phyloP scores from a whole-genome alignment of 1,139 yeast species.

The Suhomyces maxii region DNA sequence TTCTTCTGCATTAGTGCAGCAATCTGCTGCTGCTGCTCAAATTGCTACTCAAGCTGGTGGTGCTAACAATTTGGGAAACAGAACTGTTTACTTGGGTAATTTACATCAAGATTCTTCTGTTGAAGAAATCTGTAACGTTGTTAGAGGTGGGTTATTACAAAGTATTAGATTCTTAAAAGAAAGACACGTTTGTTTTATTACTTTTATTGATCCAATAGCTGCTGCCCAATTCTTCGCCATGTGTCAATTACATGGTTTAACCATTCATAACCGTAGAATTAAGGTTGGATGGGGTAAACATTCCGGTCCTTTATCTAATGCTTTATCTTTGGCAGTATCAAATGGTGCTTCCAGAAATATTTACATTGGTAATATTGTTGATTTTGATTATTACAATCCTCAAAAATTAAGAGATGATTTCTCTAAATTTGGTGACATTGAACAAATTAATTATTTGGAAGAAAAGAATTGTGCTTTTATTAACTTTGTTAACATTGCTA shows the following conservation, averaged over 20 bases:
- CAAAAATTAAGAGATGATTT: slow-evolving; percentile 64
- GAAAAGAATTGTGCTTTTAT: slow-evolving; percentile 82
- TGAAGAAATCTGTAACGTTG: slow-evolving; percentile 91
- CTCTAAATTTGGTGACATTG: slow-evolving; percentile 75
- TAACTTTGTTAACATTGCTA: slow-evolving; percentile 76
- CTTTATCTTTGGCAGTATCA: slow-evolving; percentile 82
- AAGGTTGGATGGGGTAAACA: slow-evolving; percentile 98
- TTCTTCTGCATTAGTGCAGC: slow-evolving; percentile 63
- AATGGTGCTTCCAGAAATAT: slow-evolving; percentile 92
- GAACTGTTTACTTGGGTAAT: slow-evolving; percentile 89
- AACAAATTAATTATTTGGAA: slow-evolving; percentile 72
- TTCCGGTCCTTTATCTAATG: slow-evolving; percentile 84
- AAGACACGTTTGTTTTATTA: slow-evolving; percentile 86
- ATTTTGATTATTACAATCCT: slow-evolving; percentile 52
- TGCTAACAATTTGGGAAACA: slow-evolving; percentile 78
- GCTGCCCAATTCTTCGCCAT: slow-evolving; percentile 93
- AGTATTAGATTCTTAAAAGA: slow-evolving; percentile 70
- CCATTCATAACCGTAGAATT: slow-evolving; percentile 76
- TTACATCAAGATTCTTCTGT: slow-evolving; percentile 81
- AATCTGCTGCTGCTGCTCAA: slow-evolving; percentile 70
- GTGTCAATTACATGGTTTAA: slow-evolving; percentile 78
- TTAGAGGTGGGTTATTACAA: slow-evolving; percentile 89
- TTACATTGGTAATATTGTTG: slow-evolving; percentile 68
- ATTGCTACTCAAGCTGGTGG: slow-evolving; percentile 77
- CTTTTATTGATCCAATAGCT: slow-evolving; percentile 87